Evolutionary conservation across 768 basidiomycete genomes (phyloP).

Genomic region (Trametes cubensis): DNA sequence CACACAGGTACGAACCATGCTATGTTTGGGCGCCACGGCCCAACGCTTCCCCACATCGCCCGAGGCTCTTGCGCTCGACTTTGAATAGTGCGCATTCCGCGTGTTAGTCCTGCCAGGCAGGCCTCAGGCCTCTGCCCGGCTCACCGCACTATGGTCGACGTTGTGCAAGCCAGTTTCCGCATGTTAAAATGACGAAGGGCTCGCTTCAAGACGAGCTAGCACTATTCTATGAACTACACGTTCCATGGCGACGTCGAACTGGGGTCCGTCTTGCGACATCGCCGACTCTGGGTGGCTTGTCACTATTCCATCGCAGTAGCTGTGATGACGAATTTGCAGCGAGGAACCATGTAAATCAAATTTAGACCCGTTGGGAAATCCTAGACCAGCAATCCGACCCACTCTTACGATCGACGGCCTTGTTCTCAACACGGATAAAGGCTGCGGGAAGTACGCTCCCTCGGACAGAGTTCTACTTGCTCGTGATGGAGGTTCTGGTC

Average conservation of each 20-base stretch:
- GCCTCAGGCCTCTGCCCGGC: constrained; percentile 9
- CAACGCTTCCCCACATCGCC: constrained; percentile 3
- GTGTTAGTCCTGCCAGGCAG: background rate
- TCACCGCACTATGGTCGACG: constrained; percentile 10
- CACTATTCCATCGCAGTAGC: constrained; percentile 7
- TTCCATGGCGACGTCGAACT: constrained; percentile 18
- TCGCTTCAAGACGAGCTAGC: constrained; percentile 10
- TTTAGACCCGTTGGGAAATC: constrained; percentile 17
- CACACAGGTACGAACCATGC: constrained; percentile 13
- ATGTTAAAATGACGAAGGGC: background rate
- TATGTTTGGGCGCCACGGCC: background rate
- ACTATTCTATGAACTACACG: constrained; percentile 11
- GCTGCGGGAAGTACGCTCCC: background rate
- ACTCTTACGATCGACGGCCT: constrained; percentile 17
- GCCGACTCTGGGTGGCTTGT: constrained; percentile 12
- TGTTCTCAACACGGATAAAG: constrained; percentile 16
- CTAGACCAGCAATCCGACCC: constrained; percentile 10
- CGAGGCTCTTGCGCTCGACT: background rate
- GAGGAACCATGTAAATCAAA: constrained; percentile 6
- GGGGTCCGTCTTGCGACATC: constrained; percentile 16
- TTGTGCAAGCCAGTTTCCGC: constrained; percentile 15
- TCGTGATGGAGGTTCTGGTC: constrained; percentile 10
- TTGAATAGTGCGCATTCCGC: constrained; percentile 6
- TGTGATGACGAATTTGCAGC: constrained; percentile 15
- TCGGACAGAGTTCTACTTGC: constrained; percentile 13